phyloP scores from a whole-genome alignment of 148 eudicot genomes.

The Cornus kousa region DNA sequence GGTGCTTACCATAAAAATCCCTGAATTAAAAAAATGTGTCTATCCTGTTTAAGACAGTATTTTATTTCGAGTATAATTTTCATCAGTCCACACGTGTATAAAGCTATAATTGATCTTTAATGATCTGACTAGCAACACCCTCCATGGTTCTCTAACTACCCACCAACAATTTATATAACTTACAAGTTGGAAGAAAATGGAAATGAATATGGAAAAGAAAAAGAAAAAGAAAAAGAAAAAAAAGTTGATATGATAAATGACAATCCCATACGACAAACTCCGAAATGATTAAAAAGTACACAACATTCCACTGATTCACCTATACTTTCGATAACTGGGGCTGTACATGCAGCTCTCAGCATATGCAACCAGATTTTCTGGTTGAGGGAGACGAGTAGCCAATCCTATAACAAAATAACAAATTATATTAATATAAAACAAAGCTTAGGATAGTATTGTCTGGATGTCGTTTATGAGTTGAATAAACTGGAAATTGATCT shows the following conservation, averaged over 20 bases:
- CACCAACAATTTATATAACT: neutral
- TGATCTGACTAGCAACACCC: neutral
- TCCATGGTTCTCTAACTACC: neutral
- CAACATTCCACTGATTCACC: constrained; percentile 22
- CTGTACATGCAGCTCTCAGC: constrained; percentile 86
- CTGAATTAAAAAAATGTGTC: too few relatives aligned
- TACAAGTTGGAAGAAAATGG: neutral
- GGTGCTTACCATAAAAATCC: too few relatives aligned
- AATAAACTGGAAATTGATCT: constrained; percentile 9
- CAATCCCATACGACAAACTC: neutral
- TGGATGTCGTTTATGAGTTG: neutral
- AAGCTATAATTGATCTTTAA: neutral
- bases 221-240: neutral
- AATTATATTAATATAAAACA: neutral
- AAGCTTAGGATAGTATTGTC: neutral
- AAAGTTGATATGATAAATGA: neutral
- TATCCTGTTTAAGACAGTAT: neutral
- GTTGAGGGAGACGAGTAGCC: constrained; percentile 80
- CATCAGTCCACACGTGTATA: neutral
- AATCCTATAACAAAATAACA: constrained; percentile 37
- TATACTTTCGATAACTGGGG: constrained; percentile 60
- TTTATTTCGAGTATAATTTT: neutral
- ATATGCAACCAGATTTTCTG: constrained; percentile 53
- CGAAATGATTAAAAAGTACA: neutral
- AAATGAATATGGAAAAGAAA: neutral